Evolutionary conservation across 176 grass and related monocot species (phyloP).

Genomic region (Tuctoria greenei): DNA sequence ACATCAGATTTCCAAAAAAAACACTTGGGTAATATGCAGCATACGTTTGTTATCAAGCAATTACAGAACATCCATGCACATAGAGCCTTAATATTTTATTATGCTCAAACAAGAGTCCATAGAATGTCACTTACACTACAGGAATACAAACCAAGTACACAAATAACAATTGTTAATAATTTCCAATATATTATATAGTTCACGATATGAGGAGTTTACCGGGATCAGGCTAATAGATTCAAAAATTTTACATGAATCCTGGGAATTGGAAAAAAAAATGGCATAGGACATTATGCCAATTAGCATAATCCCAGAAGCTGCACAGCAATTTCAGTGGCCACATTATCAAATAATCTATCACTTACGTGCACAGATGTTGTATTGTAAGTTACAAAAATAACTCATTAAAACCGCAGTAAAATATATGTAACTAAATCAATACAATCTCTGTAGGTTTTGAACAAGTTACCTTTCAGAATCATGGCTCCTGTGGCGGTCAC

Average conservation of each 20-base stretch:
- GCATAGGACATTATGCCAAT: background rate
- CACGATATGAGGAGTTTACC: background rate
- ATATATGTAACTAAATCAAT: background rate
- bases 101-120: no score
- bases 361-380: background rate
- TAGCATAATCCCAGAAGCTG: no score
- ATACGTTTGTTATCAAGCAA: background rate
- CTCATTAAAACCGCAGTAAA: background rate
- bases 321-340: no score
- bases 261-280: no score
- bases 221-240: background rate
- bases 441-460: background rate
- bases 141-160: no score
- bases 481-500: conserved; percentile 43
- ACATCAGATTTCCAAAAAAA: background rate
- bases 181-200: background rate
- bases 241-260: background rate
- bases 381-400: background rate
- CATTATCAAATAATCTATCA: no score
- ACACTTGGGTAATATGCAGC: background rate
- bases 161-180: no score
- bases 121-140: no score
- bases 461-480: conserved; percentile 60
- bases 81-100: no score
- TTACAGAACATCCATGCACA: background rate